These are phyloP conservation scores for Glaciozyma antarctica DNA, from an alignment of 768 basidiomycete genomes.

Conservation along the genomic window DNA sequence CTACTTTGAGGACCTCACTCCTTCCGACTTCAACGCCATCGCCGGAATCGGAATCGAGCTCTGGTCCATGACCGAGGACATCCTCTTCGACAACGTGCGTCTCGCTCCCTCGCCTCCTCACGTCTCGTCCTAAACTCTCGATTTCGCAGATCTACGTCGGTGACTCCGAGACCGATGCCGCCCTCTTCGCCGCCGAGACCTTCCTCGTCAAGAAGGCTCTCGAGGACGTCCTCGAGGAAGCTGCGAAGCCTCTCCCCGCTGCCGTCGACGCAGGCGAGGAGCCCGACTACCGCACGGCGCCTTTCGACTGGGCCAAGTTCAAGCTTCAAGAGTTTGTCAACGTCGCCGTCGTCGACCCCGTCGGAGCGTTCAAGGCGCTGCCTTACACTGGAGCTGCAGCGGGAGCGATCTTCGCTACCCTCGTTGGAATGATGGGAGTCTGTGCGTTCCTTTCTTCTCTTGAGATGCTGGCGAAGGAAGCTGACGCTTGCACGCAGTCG, in stretches of 20 bases:
- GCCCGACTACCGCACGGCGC: conserved; percentile 58
- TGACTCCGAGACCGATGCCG: conserved; percentile 76
- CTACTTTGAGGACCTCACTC: conserved; percentile 61
- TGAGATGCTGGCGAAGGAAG: conserved; percentile 47
- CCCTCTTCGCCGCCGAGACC: conserved; percentile 71
- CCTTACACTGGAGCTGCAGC: conserved; percentile 79
- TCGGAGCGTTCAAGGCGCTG: conserved; percentile 72
- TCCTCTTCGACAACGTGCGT: conserved; percentile 66
- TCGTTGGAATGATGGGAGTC: conserved; percentile 70
- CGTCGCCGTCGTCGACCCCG: conserved; percentile 61
- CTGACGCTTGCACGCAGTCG: conserved; percentile 52
- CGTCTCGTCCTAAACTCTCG: conserved; percentile 36
- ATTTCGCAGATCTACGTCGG: conserved; percentile 62
- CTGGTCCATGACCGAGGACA: conserved; percentile 95
- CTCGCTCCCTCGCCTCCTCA: neutral
- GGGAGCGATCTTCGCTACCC: conserved; percentile 56
- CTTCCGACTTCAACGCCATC: neutral
- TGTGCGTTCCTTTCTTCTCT: conserved; percentile 10
- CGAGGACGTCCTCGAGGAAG: conserved; percentile 50
- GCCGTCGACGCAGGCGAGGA: conserved; percentile 46
- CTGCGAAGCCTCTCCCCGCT: conserved; percentile 39
- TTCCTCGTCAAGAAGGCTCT: conserved; percentile 80
- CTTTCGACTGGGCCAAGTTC: conserved; percentile 66
- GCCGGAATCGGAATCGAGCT: conserved; percentile 60
- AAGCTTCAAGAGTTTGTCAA: conserved; percentile 74